These are phyloP conservation scores for Phytophthora chlamydospora DNA, from an alignment of 352 stramenopile genomes.

Conservation along the genomic window DNA sequence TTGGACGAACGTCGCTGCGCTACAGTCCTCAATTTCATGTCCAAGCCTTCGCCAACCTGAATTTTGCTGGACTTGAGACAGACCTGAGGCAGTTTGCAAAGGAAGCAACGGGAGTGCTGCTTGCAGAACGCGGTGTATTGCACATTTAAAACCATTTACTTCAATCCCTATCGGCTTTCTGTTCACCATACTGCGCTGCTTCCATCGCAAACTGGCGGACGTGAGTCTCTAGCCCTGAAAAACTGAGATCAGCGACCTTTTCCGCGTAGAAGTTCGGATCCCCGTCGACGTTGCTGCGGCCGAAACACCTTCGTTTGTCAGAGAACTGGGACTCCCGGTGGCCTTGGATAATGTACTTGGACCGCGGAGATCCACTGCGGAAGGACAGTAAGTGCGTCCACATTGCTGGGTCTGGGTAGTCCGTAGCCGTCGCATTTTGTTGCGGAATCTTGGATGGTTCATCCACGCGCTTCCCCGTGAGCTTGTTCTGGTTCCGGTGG, in stretches of 20 bases:
- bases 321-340: conserved; percentile 33
- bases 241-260: conserved; percentile 12
- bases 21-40: conserved; percentile 25
- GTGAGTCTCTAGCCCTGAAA: conserved; percentile 6
- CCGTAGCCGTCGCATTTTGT: background rate
- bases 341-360: conserved; percentile 51
- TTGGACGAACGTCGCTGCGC: conserved; percentile 33
- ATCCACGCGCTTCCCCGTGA: conserved; percentile 6
- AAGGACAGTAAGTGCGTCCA: conserved; percentile 67
- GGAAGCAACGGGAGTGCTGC: conserved; percentile 3
- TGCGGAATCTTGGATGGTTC: background rate
- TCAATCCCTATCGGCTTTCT: no score
- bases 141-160: background rate
- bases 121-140: no score
- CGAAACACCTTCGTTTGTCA: conserved; percentile 52
- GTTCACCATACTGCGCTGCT: background rate
- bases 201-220: conserved; percentile 13
- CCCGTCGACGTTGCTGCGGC: conserved; percentile 21
- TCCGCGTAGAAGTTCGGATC: conserved; percentile 1
- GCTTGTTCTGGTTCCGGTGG: conserved; percentile 46
- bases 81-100: conserved; percentile 20
- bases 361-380: conserved; percentile 35
- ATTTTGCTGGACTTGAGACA: conserved; percentile 18
- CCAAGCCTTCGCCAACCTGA: conserved; percentile 7
- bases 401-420: conserved; percentile 42